Evolutionary conservation across 768 basidiomycete species (phyloP).

Genomic region (Rhizopogon vulgaris): DNA sequence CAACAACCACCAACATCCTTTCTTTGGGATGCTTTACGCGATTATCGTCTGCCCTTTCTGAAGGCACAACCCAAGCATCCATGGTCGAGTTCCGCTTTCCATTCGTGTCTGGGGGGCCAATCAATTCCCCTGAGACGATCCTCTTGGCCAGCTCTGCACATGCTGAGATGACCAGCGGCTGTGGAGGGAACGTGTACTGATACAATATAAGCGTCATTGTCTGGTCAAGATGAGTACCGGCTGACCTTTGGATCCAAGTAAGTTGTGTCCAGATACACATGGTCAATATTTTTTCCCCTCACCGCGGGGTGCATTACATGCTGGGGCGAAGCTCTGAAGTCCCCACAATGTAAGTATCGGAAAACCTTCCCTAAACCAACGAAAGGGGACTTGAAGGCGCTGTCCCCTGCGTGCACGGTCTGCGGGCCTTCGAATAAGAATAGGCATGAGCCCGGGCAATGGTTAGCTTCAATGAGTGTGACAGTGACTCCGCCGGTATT

Average conservation of each 20-base stretch:
- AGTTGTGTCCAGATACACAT: conserved; percentile 93
- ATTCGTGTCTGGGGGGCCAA: conserved; percentile 17
- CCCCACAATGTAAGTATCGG: conserved; percentile 94
- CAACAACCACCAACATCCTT: conserved; percentile 59
- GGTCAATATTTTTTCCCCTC: conserved; percentile 75
- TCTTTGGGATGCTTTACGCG: conserved; percentile 33
- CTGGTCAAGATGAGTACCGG: background rate
- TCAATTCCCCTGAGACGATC: conserved; percentile 39
- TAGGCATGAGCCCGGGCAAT: conserved; percentile 93
- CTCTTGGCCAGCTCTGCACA: conserved; percentile 78
- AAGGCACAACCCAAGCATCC: conserved; percentile 43
- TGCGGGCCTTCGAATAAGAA: conserved; percentile 93
- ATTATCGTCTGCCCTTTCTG: conserved; percentile 12
- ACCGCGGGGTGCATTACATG: conserved; percentile 84
- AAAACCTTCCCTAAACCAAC: conserved; percentile 68
- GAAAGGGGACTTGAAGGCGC: conserved; percentile 59
- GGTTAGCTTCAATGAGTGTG: conserved; percentile 96
- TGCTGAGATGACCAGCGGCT: conserved; percentile 88
- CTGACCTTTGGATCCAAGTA: conserved; percentile 81
- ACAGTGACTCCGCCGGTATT: conserved; percentile 81
- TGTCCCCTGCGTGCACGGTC: conserved; percentile 85
- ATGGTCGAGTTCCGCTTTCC: conserved; percentile 32
- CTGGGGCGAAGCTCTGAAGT: conserved; percentile 83
- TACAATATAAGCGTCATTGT: conserved; percentile 5
- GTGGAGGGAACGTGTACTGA: conserved; percentile 92